phyloP scores from a whole-genome alignment of 306 rosid species.

The Carpinus fangiana region DNA sequence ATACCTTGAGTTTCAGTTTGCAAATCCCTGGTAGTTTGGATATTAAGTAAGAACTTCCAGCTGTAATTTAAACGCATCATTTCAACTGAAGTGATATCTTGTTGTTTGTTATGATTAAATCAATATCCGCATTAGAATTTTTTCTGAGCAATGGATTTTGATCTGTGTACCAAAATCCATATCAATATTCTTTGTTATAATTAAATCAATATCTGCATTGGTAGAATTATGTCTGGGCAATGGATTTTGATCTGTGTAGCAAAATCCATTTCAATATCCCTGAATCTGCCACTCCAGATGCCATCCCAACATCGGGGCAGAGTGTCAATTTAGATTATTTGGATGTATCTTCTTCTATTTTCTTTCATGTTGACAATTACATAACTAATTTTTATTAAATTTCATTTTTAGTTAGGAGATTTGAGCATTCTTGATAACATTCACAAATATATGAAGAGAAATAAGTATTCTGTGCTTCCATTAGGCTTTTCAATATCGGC shows the following conservation, averaged over 20 bases:
- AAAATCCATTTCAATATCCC: neutral
- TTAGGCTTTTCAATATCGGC: conserved; percentile 82
- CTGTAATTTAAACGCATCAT: neutral
- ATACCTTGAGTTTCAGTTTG: neutral
- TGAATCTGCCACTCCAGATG: neutral
- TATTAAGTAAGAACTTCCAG: neutral
- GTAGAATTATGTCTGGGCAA: neutral
- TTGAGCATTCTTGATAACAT: neutral
- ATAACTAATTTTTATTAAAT: neutral
- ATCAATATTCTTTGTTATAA: neutral
- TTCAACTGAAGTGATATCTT: neutral
- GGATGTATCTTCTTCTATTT: neutral
- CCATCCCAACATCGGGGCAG: neutral
- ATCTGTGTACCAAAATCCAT: neutral
- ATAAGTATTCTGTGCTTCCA: conserved; percentile 1
- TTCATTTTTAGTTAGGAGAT: neutral
- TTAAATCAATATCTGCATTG: neutral
- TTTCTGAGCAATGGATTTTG: neutral
- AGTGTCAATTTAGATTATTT: neutral
- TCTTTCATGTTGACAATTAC: neutral
- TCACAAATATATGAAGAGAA: neutral
- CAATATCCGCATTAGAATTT: neutral
- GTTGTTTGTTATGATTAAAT: neutral
- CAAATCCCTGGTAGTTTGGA: neutral
- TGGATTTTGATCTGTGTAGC: neutral